Base-by-base conservation (phyloP, 176 grass and related monocot genomes). In the Panicum miliaceum region DNA sequence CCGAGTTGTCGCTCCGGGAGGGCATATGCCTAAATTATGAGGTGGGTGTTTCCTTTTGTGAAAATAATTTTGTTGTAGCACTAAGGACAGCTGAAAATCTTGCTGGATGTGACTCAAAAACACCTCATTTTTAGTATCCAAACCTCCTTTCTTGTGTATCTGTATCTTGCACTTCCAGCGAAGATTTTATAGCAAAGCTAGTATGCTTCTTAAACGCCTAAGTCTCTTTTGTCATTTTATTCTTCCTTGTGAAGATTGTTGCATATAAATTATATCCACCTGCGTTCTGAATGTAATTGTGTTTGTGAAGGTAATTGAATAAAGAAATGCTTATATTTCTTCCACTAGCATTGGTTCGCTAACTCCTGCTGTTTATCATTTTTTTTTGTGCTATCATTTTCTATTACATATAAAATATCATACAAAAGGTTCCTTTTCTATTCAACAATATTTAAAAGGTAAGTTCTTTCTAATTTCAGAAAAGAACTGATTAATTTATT, bases 1-100 rank as follows among this genome's bases (percentile, higher is more conserved):
- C 97, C 0, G 97, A 99, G 84, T 89, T 94, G 78, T 94, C 91
- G 3, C 91, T 99, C 22, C 84, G 88, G 56, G 97, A 99, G 79
- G 93, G 88, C 9, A 84, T 91, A 56, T 82, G 78, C 61, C 86
- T 99, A 75, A 96, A 96, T 37, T 87, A 99, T 23, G 97, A 92
- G 96, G 96, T 99, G 40, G 34, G 50, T 74, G 68, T 59, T 58
- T 68, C 53, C 40, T 20, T 84, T 74, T 90, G 10, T 40, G 42
- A 78, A 77, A 62, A n/a, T 43, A 57, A 29, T 65, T 62, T 80
- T 81, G 19, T 53, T 58, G 12, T 4, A 29, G 62, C 77, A 50
- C 26, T 7, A 57, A 72, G 18, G 45, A 47, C 9, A 82, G n/a
- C 35, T 82, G 64, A 75, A 73, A 59, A 9, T 22, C 61, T 68